Evolutionary conservation across 495 filamentous ascomycete genomes (phyloP), one percentile per base, ranked within the genome.

Genomic region (Geopyxis carbonaria): DNA sequence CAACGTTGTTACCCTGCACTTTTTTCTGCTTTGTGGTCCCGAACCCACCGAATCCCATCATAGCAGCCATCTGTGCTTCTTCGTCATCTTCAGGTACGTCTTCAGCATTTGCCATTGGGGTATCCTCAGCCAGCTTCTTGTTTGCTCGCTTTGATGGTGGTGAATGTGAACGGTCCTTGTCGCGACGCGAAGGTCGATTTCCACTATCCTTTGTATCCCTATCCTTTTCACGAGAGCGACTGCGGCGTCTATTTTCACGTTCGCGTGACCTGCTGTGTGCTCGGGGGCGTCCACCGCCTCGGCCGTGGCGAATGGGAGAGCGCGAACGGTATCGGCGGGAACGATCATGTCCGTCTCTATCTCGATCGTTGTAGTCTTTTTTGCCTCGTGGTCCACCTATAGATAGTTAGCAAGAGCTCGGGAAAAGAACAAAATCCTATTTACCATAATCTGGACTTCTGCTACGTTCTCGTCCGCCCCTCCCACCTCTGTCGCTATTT

Each of bases 11-110:
- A 5, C 89, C 89, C 5, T 73, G 67, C 0, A 97, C 75, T 55
- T 95, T 94, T 47, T 80, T 85, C 42, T 79, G 69, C 55, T 95
- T 92, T 23, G 89, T 95, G 13, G 72, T 78, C 32, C 76, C 75
- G 57, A 97, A 97, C 11, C 65, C 66, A 4, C 69, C 71, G 48
- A 95, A 93, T 1, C 91, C 91, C 80, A 95, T 81, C 63, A 80
- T 73, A 11, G 70, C 68, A 38, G 72, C 66, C 79, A 95, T 91
- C 40, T 70, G 67, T 34, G 68, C 72, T 43, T 84, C 66, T 13
- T 72, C 64, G 40, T 83, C 77, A 31, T 91, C 80, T 27, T 64
- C 60, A 23, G 58, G n/a, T n/a, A n/a, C 63, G 22, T 71, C 67
- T 42, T 43, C 56, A 55, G 38, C 62, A 62, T 50, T 55, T 50